phyloP scores from a whole-genome alignment of 2,329 filamentous ascomycete genomes.

The Didymosphaeria variabile region DNA sequence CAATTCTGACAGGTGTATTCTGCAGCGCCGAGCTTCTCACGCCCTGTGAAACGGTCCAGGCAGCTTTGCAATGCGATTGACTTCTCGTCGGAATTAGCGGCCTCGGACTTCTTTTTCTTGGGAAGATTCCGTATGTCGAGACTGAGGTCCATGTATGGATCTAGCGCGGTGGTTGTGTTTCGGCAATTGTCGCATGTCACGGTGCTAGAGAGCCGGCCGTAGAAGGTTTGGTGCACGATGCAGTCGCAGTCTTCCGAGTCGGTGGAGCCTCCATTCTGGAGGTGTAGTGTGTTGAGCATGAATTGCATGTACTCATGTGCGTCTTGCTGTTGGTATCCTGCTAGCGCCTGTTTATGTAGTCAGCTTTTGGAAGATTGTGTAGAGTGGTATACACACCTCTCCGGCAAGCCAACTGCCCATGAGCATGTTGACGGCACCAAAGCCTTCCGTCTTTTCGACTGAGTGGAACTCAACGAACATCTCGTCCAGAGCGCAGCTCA shows the following conservation, averaged over 20 bases:
- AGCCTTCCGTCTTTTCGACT: constrained; percentile 85
- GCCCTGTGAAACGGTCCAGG: constrained; percentile 85
- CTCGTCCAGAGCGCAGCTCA: constrained; percentile 69
- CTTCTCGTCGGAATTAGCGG: constrained; percentile 37
- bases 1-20: constrained; percentile 89
- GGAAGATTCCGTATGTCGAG: constrained; percentile 80
- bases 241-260: constrained; percentile 72
- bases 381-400: constrained; percentile 63
- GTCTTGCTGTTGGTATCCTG: constrained; percentile 94
- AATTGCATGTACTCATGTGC: constrained; percentile 98
- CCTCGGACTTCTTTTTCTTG: constrained; percentile 69
- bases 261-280: constrained; percentile 70
- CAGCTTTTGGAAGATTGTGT: constrained; percentile 4
- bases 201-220: constrained; percentile 87
- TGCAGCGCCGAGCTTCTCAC: constrained; percentile 76
- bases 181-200: constrained; percentile 90
- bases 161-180: constrained; percentile 81
- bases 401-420: constrained; percentile 90
- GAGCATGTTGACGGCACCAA: constrained; percentile 88
- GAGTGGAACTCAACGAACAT: constrained; percentile 71
- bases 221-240: constrained; percentile 93
- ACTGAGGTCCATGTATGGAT: constrained; percentile 91
- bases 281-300: constrained; percentile 88
- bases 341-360: constrained; percentile 52
- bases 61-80: constrained; percentile 64